Conservation (phyloP, 2,329 filamentous ascomycete genomes). For the Trichoderma simmonsii region DNA sequence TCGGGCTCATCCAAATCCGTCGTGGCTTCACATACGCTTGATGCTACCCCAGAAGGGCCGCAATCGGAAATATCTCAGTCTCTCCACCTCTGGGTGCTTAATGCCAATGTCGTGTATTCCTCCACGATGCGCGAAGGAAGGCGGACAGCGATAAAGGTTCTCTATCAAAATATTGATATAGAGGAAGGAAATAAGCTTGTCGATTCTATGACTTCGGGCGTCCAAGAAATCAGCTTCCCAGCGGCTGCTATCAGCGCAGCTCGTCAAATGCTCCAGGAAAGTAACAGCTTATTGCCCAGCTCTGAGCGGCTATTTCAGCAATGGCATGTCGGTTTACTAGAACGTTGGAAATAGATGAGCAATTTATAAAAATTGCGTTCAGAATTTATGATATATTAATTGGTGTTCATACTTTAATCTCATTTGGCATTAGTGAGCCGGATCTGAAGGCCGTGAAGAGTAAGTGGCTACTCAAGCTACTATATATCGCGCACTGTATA, state of each 20-base stretch:
- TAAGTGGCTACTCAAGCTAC: no score
- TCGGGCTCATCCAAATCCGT: constrained; percentile 57
- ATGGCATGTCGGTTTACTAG: constrained; percentile 66
- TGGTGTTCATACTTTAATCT: not conserved
- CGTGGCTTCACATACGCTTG: constrained; percentile 37
- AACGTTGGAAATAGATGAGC: constrained; percentile 32
- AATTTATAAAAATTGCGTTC: not conserved
- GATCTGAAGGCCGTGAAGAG: not conserved
- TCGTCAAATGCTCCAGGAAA: constrained; percentile 42
- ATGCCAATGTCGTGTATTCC: constrained; percentile 52
- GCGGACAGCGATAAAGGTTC: constrained; percentile 49
- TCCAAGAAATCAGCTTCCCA: constrained; percentile 59
- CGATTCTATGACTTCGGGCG: constrained; percentile 51
- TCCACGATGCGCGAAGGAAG: constrained; percentile 36
- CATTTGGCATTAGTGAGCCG: not conserved
- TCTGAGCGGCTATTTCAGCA: constrained; percentile 57
- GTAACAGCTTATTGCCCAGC: constrained; percentile 51
- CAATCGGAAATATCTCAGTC: constrained; percentile 22
- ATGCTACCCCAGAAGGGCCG: constrained; percentile 16
- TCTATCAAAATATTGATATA: constrained; percentile 45
- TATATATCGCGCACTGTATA: not conserved
- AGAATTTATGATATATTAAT: not conserved
- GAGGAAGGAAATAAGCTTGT: constrained; percentile 47
- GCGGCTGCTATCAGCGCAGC: constrained; percentile 46
- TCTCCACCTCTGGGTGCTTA: constrained; percentile 55